Conservation (phyloP, 202 grass and related monocot genomes). For the Carex arenaria region DNA sequence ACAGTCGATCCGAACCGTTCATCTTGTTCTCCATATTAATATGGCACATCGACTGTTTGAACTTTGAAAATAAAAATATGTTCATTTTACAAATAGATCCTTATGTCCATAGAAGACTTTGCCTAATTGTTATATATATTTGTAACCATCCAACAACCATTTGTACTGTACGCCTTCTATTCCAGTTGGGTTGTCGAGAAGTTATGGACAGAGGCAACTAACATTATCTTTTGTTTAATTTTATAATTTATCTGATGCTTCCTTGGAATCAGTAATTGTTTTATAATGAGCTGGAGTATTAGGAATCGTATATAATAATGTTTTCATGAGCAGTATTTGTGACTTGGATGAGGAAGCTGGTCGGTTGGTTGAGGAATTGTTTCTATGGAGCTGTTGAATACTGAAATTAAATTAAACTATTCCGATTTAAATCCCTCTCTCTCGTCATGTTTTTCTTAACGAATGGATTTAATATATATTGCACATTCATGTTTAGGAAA, state of each 20-base stretch:
- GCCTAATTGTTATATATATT: too few relatives aligned
- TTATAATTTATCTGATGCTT: constrained; percentile 1
- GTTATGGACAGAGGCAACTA: neutral
- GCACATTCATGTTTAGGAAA: neutral
- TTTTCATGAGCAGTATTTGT: neutral
- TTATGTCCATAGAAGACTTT: too few relatives aligned
- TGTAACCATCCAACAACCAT: neutral
- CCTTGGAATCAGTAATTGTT: neutral
- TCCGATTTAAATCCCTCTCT: neutral
- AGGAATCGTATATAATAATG: neutral
- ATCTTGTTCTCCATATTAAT: too few relatives aligned
- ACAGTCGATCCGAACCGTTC: too few relatives aligned
- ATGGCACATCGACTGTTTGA: too few relatives aligned
- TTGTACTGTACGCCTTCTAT: neutral
- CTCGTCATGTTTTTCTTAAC: constrained; percentile 21
- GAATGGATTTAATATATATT: neutral
- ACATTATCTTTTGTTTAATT: neutral
- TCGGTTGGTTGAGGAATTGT: constrained; percentile 18
- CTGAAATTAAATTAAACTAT: neutral
- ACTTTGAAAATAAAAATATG: too few relatives aligned
- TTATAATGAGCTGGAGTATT: neutral
- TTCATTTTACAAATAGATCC: too few relatives aligned
- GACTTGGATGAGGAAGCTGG: constrained; percentile 22
- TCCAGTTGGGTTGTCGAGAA: constrained; percentile 9
- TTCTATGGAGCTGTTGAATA: neutral